Evolutionary conservation across 371 early-diverging fungal genomes (phyloP).

Genomic region (Parasitella parasitica): DNA sequence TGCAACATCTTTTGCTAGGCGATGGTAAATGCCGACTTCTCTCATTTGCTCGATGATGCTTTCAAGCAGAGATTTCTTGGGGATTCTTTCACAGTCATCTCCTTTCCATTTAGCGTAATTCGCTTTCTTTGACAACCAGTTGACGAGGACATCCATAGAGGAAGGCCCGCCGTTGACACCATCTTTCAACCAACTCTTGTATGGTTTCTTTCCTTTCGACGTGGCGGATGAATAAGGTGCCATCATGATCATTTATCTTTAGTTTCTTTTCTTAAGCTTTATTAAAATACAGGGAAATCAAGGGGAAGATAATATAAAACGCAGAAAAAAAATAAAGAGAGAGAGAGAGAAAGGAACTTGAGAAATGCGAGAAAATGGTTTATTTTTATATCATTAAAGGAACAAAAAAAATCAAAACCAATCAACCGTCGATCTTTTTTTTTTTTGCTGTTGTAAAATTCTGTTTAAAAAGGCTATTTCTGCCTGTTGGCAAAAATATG

Average conservation of each 20-base stretch:
- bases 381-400: neutral
- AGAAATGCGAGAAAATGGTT: neutral
- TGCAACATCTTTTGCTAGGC: slow-evolving; percentile 47
- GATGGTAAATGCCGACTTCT: slow-evolving; percentile 46
- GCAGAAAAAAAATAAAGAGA: neutral
- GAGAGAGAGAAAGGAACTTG: neutral
- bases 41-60: slow-evolving; percentile 46
- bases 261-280: neutral
- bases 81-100: slow-evolving; percentile 43
- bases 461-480: slow-evolving; percentile 12
- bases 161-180: slow-evolving; percentile 50
- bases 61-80: slow-evolving; percentile 44
- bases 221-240: slow-evolving; percentile 23
- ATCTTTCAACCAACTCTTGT: slow-evolving; percentile 53
- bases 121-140: slow-evolving; percentile 47
- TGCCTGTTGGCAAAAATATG: slow-evolving; percentile 1
- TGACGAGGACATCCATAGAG: slow-evolving; percentile 47
- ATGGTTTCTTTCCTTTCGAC: slow-evolving; percentile 45
- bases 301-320: neutral
- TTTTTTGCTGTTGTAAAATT: neutral
- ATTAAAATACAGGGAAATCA: slow-evolving; percentile 8
- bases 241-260: slow-evolving; percentile 33
- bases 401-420: slow-evolving; percentile 17
- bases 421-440: slow-evolving; percentile 36
- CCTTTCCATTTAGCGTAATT: slow-evolving; percentile 52